Evolutionary conservation across 345 rosid genomes (phyloP).

Genomic region (Eucalyptus dawsonii): DNA sequence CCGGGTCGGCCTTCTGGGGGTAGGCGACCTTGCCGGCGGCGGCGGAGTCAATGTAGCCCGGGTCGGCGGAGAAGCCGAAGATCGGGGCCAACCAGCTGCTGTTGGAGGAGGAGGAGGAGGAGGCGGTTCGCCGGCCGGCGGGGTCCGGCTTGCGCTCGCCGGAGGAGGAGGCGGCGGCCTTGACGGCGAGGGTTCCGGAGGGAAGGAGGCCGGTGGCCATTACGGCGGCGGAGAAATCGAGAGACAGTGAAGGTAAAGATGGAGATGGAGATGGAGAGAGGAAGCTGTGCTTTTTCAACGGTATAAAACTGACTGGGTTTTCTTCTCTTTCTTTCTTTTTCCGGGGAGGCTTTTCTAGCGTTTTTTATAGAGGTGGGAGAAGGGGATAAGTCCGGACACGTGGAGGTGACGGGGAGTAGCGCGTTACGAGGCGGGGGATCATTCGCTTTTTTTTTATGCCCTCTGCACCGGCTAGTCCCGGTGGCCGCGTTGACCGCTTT

Average conservation of each 20-base stretch:
- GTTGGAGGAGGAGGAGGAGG: background rate
- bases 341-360: too few species aligned
- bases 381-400: conserved; percentile 18
- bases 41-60: conserved; percentile 32
- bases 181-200: background rate
- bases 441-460: background rate
- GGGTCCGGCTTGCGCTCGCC: background rate
- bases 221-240: background rate
- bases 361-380: background rate
- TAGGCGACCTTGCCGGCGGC: background rate
- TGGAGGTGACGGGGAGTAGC: background rate
- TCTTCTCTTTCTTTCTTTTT: rapidly evolving
- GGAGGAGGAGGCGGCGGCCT: conserved; percentile 1
- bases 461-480: conserved; percentile 5
- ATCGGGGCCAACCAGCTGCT: conserved; percentile 44
- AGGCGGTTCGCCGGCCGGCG: background rate
- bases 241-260: background rate
- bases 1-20: background rate
- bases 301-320: background rate
- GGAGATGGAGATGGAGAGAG: background rate
- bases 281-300: background rate
- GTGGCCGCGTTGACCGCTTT: background rate
- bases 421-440: background rate
- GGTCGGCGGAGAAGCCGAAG: conserved; percentile 41
- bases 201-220: conserved; percentile 27